Conservation (phyloP, 352 stramenopile genomes). For the Globisporangium echinulatum region DNA sequence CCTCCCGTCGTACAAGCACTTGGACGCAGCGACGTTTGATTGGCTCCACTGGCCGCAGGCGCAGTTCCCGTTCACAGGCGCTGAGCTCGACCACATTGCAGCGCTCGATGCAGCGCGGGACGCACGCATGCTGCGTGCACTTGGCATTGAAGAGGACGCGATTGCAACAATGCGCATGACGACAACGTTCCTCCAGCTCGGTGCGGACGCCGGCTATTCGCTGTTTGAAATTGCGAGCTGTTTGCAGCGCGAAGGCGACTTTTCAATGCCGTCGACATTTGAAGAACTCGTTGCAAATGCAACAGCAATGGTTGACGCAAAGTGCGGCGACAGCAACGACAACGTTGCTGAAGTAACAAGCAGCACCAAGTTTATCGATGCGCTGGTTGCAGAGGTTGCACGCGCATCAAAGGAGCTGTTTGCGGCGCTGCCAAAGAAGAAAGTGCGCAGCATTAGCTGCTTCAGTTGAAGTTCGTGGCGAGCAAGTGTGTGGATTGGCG, state of each 20-base stretch:
- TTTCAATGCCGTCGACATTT: slow-evolving; percentile 66
- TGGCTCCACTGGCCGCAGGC: slow-evolving; percentile 86
- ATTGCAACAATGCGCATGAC: slow-evolving; percentile 79
- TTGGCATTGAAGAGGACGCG: slow-evolving; percentile 78
- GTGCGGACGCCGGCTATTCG: slow-evolving; percentile 73
- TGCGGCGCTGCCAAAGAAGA: slow-evolving; percentile 68
- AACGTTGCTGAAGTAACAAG: not conserved
- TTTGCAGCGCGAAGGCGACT: slow-evolving; percentile 78
- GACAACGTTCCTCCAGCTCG: slow-evolving; percentile 68
- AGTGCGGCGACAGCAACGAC: slow-evolving; percentile 8
- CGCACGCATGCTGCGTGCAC: slow-evolving; percentile 45
- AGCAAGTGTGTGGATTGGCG: no score
- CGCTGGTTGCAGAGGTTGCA: slow-evolving; percentile 45
- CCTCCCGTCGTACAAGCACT: slow-evolving; percentile 73
- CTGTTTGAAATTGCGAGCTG: slow-evolving; percentile 79
- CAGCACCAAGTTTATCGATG: slow-evolving; percentile 29
- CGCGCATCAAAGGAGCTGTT: slow-evolving; percentile 39
- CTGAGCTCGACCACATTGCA: slow-evolving; percentile 70
- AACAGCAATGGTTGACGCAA: slow-evolving; percentile 20
- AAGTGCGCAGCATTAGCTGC: slow-evolving; percentile 85
- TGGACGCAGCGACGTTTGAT: slow-evolving; percentile 80
- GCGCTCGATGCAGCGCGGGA: slow-evolving; percentile 56
- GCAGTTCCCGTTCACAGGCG: slow-evolving; percentile 79
- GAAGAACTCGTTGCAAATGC: slow-evolving; percentile 62
- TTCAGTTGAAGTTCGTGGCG: slow-evolving; percentile 46